Evolutionary conservation across 208 protist species (phyloP).

Genomic region (Leishmania braziliensis): DNA sequence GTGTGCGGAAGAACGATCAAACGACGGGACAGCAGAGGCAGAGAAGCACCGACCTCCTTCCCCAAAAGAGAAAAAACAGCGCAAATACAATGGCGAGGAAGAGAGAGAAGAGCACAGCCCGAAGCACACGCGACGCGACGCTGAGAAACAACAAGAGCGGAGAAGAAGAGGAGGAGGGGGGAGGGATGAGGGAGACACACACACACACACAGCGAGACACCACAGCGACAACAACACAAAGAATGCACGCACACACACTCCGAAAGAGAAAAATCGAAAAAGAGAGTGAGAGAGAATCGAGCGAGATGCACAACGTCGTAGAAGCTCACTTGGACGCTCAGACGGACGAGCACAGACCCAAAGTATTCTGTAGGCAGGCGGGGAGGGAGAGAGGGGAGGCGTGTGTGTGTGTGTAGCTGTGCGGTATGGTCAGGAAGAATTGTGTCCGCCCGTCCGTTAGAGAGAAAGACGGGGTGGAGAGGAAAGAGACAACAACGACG

Average conservation of each 20-base stretch:
- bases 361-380: too few species aligned
- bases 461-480: neutral
- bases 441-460: too few species aligned
- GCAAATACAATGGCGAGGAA: neutral
- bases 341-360: too few species aligned
- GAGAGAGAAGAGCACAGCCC: neutral
- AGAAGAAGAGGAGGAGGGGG: neutral
- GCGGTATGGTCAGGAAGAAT: too few species aligned
- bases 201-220: neutral
- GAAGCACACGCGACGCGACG: constrained; percentile 2
- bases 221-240: neutral
- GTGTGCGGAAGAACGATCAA: too few species aligned
- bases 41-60: too few species aligned
- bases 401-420: too few species aligned
- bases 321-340: too few species aligned
- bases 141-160: neutral
- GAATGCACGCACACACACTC: neutral
- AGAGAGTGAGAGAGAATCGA: neutral
- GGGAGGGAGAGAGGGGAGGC: too few species aligned
- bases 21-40: too few species aligned
- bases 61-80: too few species aligned
- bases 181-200: constrained; percentile 4
- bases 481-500: neutral
- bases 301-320: neutral
- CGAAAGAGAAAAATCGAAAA: constrained; percentile 2